phyloP scores from a whole-genome alignment of 495 filamentous ascomycete species.

The Margaritispora aquatica region DNA sequence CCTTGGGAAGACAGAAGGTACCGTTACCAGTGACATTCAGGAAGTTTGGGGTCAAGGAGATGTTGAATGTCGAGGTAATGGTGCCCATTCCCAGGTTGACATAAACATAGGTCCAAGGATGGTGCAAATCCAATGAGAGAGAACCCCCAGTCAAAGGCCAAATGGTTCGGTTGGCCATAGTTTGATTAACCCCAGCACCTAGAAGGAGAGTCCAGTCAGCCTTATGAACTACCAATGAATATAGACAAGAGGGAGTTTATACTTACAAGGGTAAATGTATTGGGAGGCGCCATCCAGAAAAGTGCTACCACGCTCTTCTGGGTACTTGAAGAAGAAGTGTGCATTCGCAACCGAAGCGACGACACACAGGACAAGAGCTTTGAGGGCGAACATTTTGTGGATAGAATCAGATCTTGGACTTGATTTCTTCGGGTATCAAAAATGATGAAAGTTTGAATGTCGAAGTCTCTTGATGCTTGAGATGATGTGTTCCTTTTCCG shows the following conservation, averaged over 20 bases:
- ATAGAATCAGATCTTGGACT: background rate
- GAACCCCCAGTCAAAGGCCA: constrained; percentile 55
- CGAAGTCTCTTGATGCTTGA: too few relatives aligned
- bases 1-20: constrained; percentile 47
- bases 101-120: constrained; percentile 51
- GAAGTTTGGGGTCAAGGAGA: constrained; percentile 42
- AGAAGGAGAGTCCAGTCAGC: background rate
- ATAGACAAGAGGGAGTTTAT: background rate
- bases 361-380: background rate
- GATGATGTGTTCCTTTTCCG: too few relatives aligned
- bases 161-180: constrained; percentile 46
- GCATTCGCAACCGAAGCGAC: constrained; percentile 23
- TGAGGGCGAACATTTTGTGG: background rate
- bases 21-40: constrained; percentile 58
- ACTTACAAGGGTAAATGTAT: constrained; percentile 51
- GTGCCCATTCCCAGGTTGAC: constrained; percentile 58
- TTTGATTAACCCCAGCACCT: constrained; percentile 51
- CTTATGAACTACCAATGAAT: too few relatives aligned
- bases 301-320: constrained; percentile 49
- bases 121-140: constrained; percentile 44
- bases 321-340: constrained; percentile 53
- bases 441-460: too few relatives aligned
- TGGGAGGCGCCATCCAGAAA: constrained; percentile 37
- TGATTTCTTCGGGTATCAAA: background rate
- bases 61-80: constrained; percentile 51